These are phyloP conservation scores for Phylloporus rhodoxanthus DNA, from an alignment of 768 basidiomycete species.

Conservation along the genomic window DNA sequence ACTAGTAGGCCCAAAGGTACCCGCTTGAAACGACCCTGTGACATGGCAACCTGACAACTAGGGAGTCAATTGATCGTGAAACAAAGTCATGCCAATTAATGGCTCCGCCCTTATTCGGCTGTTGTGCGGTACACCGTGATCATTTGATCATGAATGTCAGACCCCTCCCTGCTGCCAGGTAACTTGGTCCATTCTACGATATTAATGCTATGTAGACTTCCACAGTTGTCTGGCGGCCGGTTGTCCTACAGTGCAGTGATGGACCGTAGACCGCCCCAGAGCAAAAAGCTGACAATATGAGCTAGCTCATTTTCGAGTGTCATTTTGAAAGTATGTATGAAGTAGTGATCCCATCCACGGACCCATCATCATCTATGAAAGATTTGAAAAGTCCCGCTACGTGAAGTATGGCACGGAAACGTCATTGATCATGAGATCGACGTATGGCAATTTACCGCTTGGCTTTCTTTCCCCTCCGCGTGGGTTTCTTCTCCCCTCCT, in stretches of 20 bases:
- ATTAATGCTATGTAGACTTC: neutral
- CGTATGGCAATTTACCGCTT: slow-evolving; percentile 24
- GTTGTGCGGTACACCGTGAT: neutral
- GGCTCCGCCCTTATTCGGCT: neutral
- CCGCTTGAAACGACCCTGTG: neutral
- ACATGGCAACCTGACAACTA: neutral
- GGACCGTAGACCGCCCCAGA: neutral
- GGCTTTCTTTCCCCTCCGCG: slow-evolving; percentile 41
- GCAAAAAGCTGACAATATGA: neutral
- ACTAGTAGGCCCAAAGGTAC: neutral
- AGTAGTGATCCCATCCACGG: neutral
- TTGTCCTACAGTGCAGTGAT: neutral
- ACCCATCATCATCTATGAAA: neutral
- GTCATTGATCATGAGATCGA: slow-evolving; percentile 1
- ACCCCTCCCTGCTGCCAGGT: too few species aligned
- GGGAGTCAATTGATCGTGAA: neutral
- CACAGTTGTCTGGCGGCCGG: neutral
- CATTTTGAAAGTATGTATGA: neutral
- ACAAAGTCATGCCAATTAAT: neutral
- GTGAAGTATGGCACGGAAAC: neutral
- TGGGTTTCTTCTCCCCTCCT: slow-evolving; percentile 42
- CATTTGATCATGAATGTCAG: neutral
- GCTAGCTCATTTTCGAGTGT: neutral
- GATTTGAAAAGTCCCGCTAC: neutral
- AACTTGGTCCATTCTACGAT: too few species aligned